Conservation (phyloP, 2,329 filamentous ascomycete species). For the Pseudocercospora eumusae region DNA sequence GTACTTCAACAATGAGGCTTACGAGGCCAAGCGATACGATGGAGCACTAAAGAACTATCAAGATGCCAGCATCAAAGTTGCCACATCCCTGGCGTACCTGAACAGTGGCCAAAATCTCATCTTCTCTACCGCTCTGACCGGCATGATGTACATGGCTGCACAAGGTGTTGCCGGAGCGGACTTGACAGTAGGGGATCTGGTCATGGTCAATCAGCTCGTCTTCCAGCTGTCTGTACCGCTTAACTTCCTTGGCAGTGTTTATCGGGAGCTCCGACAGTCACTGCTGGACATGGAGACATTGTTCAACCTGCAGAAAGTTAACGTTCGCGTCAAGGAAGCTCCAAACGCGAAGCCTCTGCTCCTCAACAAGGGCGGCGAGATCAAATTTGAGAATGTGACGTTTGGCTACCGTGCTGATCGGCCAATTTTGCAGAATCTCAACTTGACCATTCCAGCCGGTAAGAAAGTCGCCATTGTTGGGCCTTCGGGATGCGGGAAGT, state of each 20-base stretch:
- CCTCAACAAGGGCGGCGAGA: slow-evolving; percentile 78
- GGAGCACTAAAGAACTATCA: slow-evolving; percentile 83
- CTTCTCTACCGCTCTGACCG: slow-evolving; percentile 88
- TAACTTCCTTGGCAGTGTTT: slow-evolving; percentile 97
- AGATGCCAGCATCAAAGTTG: slow-evolving; percentile 92
- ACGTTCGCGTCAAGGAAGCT: slow-evolving; percentile 78
- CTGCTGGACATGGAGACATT: slow-evolving; percentile 97
- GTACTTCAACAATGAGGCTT: slow-evolving; percentile 98
- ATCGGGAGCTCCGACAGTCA: slow-evolving; percentile 91
- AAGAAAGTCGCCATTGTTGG: slow-evolving; percentile 96
- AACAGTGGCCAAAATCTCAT: slow-evolving; percentile 97
- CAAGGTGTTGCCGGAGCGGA: slow-evolving; percentile 79
- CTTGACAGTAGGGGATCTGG: slow-evolving; percentile 89
- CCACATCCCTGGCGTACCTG: slow-evolving; percentile 86
- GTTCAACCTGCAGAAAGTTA: slow-evolving; percentile 96
- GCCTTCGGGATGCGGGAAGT: slow-evolving; percentile 93
- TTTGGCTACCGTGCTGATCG: slow-evolving; percentile 89
- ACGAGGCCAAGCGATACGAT: slow-evolving; percentile 88
- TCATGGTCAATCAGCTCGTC: slow-evolving; percentile 98
- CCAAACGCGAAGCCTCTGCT: slow-evolving; percentile 71
- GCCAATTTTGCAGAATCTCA: slow-evolving; percentile 82
- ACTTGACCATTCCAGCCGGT: slow-evolving; percentile 86
- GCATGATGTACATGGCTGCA: slow-evolving; percentile 97
- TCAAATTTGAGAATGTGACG: slow-evolving; percentile 89
- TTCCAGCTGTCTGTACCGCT: slow-evolving; percentile 96